Percentiles rank a stretch among this genome's conserved stretches.
These are phyloP conservation scores for Cercospora janseana DNA, from an alignment of 2,329 filamentous ascomycete genomes.

Conservation along the genomic window DNA sequence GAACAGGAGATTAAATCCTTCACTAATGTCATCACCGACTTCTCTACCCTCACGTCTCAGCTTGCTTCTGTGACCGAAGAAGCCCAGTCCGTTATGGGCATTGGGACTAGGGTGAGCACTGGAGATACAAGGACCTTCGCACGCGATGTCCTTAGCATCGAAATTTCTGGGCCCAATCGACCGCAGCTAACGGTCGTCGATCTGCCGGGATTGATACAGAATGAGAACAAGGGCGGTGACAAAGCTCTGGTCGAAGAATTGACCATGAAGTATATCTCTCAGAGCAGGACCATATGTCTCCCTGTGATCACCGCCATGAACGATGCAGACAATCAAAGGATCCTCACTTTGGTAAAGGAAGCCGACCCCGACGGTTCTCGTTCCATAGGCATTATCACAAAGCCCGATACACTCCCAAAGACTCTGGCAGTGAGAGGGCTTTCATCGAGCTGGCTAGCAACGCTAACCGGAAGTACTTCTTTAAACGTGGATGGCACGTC, in stretches of 20 bases:
- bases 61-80: no score
- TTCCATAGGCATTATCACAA: constrained; percentile 42
- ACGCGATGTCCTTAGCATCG: constrained; percentile 34
- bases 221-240: constrained; percentile 38
- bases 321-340: constrained; percentile 49
- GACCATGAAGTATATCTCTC: constrained; percentile 44
- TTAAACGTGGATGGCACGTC: no score
- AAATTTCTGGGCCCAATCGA: constrained; percentile 32
- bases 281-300: constrained; percentile 46
- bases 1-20: constrained; percentile 12
- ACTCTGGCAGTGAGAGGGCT: no score
- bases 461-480: no score
- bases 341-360: constrained; percentile 44
- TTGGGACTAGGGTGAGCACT: no score
- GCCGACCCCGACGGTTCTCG: constrained; percentile 36
- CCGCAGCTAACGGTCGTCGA: constrained; percentile 36
- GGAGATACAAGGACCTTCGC: constrained; percentile 28
- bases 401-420: constrained; percentile 41
- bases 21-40: no score
- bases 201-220: constrained; percentile 38
- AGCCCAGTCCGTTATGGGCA: no score
- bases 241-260: constrained; percentile 41
- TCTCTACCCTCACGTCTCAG: no score
- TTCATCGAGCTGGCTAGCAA: no score
- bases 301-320: constrained; percentile 46